These are phyloP conservation scores for Claviceps arundinis DNA, from an alignment of 2,329 filamentous ascomycete species.

Conservation along the genomic window DNA sequence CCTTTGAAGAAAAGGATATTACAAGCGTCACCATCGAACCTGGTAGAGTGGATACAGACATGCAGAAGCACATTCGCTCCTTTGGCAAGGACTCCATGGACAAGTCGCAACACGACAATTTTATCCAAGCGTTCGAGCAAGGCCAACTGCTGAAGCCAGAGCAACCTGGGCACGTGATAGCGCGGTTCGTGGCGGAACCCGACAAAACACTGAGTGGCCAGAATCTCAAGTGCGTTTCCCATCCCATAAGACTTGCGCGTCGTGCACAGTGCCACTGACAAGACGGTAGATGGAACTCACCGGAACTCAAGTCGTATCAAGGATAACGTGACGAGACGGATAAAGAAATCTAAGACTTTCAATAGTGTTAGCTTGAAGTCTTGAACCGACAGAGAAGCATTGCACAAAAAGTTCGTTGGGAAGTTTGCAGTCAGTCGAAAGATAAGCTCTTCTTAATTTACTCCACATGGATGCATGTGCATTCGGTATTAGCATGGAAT, in stretches of 20 bases:
- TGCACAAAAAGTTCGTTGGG: conserved; percentile 12
- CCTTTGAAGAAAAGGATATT: conserved; percentile 63
- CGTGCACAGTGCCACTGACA: conserved; percentile 11
- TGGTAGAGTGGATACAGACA: conserved; percentile 75
- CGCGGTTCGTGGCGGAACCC: conserved; percentile 56
- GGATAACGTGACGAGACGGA: conserved; percentile 12
- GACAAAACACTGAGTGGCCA: conserved; percentile 58
- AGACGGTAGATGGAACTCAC: conserved; percentile 22
- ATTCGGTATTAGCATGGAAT: conserved; percentile 73
- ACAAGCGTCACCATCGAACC: conserved; percentile 61
- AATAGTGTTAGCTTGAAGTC: background rate
- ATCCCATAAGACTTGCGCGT: background rate
- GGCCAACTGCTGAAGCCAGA: conserved; percentile 69
- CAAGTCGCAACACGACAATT: conserved; percentile 47
- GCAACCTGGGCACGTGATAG: conserved; percentile 76
- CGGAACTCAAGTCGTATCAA: conserved; percentile 41
- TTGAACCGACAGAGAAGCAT: conserved; percentile 10
- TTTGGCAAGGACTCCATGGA: conserved; percentile 36
- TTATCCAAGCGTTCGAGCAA: conserved; percentile 53
- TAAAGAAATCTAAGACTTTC: background rate
- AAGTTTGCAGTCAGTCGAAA: conserved; percentile 54
- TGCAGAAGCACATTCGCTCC: conserved; percentile 74
- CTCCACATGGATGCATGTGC: conserved; percentile 44
- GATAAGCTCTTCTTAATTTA: conserved; percentile 68
- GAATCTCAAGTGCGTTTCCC: conserved; percentile 49